A percentile compares a stretch with the other conserved stretches of the same genome.
Evolutionary conservation across 2,329 filamentous ascomycete species (phyloP).

Genomic region (Aspergillus aculeatinus): DNA sequence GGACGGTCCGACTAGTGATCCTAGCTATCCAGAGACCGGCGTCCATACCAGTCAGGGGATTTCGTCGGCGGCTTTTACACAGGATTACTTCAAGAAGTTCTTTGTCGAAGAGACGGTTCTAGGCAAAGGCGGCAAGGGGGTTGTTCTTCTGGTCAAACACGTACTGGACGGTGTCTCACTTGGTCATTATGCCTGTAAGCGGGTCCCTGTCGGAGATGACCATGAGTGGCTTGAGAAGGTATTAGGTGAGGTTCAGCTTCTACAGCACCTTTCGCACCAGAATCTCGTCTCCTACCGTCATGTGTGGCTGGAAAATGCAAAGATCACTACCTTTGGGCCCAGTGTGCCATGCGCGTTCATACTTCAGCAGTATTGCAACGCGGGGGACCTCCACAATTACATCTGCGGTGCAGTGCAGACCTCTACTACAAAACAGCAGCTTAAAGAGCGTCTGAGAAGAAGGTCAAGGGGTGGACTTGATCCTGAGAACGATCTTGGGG

Average conservation of each 20-base stretch:
- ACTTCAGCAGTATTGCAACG: conserved; percentile 95
- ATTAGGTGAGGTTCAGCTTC: conserved; percentile 84
- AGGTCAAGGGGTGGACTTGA: conserved; percentile 76
- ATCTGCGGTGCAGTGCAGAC: conserved; percentile 69
- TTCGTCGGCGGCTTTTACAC: conserved; percentile 81
- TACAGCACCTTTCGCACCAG: conserved; percentile 87
- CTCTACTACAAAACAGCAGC: conserved; percentile 69
- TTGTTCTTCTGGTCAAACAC: conserved; percentile 91
- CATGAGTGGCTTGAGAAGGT: conserved; percentile 95
- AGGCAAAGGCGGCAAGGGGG: conserved; percentile 87
- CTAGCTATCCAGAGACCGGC: conserved; percentile 50
- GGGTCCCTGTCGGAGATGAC: conserved; percentile 91
- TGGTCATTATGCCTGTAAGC: conserved; percentile 93
- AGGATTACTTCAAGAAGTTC: conserved; percentile 88
- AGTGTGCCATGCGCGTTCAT: conserved; percentile 95
- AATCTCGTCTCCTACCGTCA: conserved; percentile 96
- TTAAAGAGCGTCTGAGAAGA: conserved; percentile 84
- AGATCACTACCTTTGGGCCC: conserved; percentile 81
- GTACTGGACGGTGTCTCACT: conserved; percentile 84
- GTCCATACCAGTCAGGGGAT: conserved; percentile 64
- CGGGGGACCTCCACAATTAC: conserved; percentile 84
- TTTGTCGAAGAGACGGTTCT: conserved; percentile 87
- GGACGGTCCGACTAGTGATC: conserved; percentile 47
- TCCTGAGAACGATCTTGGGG: conserved; percentile 52
- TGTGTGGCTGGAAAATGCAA: conserved; percentile 91